Base-by-base conservation (phyloP, 164 flowering plant species). In the grape (Vitis vinifera) region DNA sequence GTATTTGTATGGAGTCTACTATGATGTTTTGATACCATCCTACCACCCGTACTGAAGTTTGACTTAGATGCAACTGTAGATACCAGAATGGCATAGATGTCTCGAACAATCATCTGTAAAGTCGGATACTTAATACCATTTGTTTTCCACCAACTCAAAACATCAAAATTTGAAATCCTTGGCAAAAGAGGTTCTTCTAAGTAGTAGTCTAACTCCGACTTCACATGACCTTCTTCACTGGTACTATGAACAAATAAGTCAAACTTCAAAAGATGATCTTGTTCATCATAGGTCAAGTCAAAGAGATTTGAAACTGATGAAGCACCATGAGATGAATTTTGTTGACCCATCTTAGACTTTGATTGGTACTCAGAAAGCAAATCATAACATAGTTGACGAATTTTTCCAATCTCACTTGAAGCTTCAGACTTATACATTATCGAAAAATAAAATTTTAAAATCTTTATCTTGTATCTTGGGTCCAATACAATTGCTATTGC, bases 11-110 rank as follows among this genome's bases (percentile, higher is more conserved):
- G 65, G 0, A 59, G 59, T 23, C 56, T 63, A 19, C 62, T 55
- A 16, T 49, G 68, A 63, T 71, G 68, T 55, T 61, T 29, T 16
- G 67, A 52, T 6, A 61, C 59, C 57, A 70, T 8, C 47, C 52
- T 53, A 17, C 71, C 64, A 52, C 72, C n/a, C 1, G 59, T 50
- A 31, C 72, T 69, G 29, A 69, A 69, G 1, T 55, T 62, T 12
- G 52, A 29, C 44, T 31, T 2, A 31, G 3, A 31, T 31, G 44
- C 44, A 31, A 31, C 3, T 31, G 44, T 31, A 31, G 44, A 31
- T 31, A 31, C 6, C 44, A 0, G 44, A 31, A 31, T 31, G 44
- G 0, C 44, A 31, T 31, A 29, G 15, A 69, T 12, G 30, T 69
- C 72, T 10, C 14, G 9, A 19, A 66, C 72, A 27, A 69, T 61